Conservation (phyloP, 495 filamentous ascomycete genomes). For the Pyrenula massariospora region DNA sequence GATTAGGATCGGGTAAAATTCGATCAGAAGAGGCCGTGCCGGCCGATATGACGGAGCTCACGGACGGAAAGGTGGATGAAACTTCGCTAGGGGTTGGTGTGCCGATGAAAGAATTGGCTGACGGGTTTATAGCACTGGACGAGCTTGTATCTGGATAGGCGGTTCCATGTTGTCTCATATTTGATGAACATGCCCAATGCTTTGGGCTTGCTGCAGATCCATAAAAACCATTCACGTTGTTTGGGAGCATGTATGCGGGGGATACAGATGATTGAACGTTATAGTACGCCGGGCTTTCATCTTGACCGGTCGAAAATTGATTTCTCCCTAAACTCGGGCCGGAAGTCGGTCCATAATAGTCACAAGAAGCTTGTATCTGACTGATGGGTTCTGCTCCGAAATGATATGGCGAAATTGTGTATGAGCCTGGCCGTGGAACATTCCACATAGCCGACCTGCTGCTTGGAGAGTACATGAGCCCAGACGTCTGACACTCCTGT, state of each 20-base stretch:
- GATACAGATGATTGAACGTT: conserved; percentile 14
- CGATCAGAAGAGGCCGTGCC: not conserved
- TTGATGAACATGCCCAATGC: conserved; percentile 16
- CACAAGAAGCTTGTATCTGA: not conserved
- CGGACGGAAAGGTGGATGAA: conserved; percentile 1
- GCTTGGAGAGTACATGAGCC: not conserved
- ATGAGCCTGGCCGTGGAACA: not conserved
- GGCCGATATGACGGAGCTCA: not conserved
- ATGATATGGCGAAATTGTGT: not conserved
- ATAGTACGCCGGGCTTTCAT: not conserved
- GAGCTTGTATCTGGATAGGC: conserved; percentile 19
- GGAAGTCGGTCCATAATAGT: not conserved
- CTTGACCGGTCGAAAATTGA: conserved; percentile 7
- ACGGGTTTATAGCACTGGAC: conserved; percentile 12
- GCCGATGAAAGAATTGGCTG: conserved; percentile 17
- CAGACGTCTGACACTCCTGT: not conserved
- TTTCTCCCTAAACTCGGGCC: not conserved
- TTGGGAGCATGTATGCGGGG: conserved; percentile 19
- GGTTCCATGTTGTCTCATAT: conserved; percentile 10
- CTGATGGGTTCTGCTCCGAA: not conserved
- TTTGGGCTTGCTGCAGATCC: conserved; percentile 12
- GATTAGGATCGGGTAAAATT: not conserved
- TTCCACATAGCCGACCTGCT: not conserved
- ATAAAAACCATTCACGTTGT: conserved; percentile 17
- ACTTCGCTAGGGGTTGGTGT: conserved; percentile 10